phyloP scores from a whole-genome alignment of 2,329 filamentous ascomycete genomes.

The Penicillium psychrosexuale region DNA sequence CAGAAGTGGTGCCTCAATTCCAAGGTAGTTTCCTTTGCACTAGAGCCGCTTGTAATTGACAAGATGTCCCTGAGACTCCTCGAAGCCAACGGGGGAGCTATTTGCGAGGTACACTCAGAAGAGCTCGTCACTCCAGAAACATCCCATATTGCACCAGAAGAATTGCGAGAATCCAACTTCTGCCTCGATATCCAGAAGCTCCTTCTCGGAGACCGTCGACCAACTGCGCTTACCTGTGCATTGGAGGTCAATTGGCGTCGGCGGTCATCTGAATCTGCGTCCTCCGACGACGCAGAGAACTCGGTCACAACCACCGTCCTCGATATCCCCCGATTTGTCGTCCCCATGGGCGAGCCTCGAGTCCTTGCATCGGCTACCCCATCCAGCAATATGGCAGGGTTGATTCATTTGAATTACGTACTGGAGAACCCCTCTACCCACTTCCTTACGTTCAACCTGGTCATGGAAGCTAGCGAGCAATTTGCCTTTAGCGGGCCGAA shows the following conservation, averaged over 20 bases:
- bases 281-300: conserved; percentile 23
- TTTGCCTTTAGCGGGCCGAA: conserved; percentile 94
- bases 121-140: conserved; percentile 28
- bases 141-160: conserved; percentile 58
- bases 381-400: conserved; percentile 32
- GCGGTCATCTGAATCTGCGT: conserved; percentile 33
- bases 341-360: conserved; percentile 80
- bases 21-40: conserved; percentile 70
- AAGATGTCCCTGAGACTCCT: conserved; percentile 63
- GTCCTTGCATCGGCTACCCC: conserved; percentile 59
- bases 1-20: conserved; percentile 80
- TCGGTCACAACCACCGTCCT: conserved; percentile 63
- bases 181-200: conserved; percentile 70
- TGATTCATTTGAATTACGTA: conserved; percentile 59
- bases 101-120: conserved; percentile 50
- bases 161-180: conserved; percentile 70
- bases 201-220: conserved; percentile 75
- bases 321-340: conserved; percentile 72
- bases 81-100: conserved; percentile 59
- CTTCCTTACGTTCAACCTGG: conserved; percentile 87
- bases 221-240: conserved; percentile 69
- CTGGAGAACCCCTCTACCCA: conserved; percentile 94
- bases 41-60: conserved; percentile 59
- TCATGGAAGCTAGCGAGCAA: conserved; percentile 86
- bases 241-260: conserved; percentile 78